phyloP scores from a whole-genome alignment of 208 protist genomes.

The Acanthamoeba triangularis region DNA sequence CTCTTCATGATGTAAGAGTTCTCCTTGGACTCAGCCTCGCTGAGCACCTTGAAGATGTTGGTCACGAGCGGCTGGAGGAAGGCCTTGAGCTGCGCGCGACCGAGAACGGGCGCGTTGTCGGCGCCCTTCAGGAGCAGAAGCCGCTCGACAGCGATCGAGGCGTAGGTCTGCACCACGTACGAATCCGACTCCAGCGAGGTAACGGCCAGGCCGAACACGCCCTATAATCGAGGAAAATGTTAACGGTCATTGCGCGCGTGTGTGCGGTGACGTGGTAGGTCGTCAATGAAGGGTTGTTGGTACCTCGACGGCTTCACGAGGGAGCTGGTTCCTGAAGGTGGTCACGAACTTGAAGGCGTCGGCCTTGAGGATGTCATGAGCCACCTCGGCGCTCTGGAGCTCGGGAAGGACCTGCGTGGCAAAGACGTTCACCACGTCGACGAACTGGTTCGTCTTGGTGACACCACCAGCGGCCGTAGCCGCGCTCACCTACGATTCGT shows the following conservation, averaged over 20 bases:
- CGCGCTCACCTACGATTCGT: constrained; percentile 2
- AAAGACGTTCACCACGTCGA: constrained; percentile 95
- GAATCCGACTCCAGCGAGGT: constrained; percentile 91
- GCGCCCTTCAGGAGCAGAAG: constrained; percentile 92
- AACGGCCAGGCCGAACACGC: constrained; percentile 91
- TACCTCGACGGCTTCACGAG: constrained; percentile 66
- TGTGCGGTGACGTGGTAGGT: neutral
- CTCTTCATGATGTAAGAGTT: constrained; percentile 69
- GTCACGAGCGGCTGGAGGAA: constrained; percentile 19
- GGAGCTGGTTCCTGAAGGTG: constrained; percentile 96
- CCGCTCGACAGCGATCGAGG: constrained; percentile 95
- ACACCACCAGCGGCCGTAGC: neutral
- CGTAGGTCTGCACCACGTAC: constrained; percentile 96
- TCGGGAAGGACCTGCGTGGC: constrained; percentile 94
- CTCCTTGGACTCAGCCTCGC: constrained; percentile 39
- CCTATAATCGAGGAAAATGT: constrained; percentile 37
- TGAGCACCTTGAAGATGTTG: constrained; percentile 59
- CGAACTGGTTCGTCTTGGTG: constrained; percentile 87
- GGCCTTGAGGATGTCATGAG: constrained; percentile 95
- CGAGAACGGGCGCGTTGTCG: constrained; percentile 81
- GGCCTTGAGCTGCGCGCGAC: constrained; percentile 77
- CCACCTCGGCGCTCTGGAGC: constrained; percentile 84
- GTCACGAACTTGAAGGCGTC: constrained; percentile 97
- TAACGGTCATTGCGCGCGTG: neutral
- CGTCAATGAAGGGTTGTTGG: neutral